Conservation (phyloP, 2,329 filamentous ascomycete species). For the Fusarium newnesense region DNA sequence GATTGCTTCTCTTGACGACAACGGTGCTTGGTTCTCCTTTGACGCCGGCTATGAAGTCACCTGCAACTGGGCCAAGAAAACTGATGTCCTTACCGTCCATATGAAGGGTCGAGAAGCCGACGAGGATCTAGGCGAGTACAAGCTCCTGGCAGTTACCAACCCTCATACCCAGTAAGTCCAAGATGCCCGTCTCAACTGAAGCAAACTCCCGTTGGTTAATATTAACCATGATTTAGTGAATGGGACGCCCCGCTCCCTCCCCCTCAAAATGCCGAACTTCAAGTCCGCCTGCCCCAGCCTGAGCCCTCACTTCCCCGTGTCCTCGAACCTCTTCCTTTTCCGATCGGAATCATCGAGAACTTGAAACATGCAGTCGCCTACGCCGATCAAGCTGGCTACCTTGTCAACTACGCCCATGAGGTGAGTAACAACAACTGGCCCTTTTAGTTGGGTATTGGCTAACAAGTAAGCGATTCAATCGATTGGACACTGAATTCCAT, state of each 20-base stretch:
- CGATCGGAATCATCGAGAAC: conserved; percentile 21
- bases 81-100: conserved; percentile 1
- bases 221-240: not conserved
- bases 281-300: conserved; percentile 22
- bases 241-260: not conserved
- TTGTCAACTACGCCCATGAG: not conserved
- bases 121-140: conserved; percentile 1
- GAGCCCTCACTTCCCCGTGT: conserved; percentile 10
- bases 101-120: not conserved
- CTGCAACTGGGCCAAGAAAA: conserved; percentile 19
- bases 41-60: conserved; percentile 18
- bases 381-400: conserved; percentile 25
- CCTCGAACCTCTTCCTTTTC: conserved; percentile 24
- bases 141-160: conserved; percentile 12
- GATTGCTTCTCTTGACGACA: not conserved
- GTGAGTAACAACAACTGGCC: fast-evolving
- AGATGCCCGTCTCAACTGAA: not conserved
- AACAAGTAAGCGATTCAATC: not conserved
- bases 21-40: conserved; percentile 10
- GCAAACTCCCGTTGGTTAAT: fast-evolving
- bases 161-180: conserved; percentile 21
- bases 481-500: not conserved
- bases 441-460: not conserved
- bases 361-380: conserved; percentile 15
- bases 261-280: conserved; percentile 3